phyloP scores from a whole-genome alignment of 2,329 filamentous ascomycete genomes.

The Sporothrix pallida region DNA sequence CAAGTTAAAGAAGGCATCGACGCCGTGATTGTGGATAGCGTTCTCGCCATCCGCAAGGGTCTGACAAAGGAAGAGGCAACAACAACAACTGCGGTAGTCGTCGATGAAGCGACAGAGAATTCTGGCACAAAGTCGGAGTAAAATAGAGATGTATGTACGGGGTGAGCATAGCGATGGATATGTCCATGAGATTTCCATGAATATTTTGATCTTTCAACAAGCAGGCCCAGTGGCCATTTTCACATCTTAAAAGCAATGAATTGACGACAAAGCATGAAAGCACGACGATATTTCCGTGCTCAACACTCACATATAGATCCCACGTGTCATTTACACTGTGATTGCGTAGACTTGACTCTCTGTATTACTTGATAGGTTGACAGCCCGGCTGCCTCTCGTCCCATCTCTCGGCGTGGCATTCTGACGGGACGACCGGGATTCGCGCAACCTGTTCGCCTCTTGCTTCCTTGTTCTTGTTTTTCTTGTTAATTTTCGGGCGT shows the following conservation, averaged over 20 bases:
- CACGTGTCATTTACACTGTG: too few species aligned
- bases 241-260: conserved; percentile 3
- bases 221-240: not conserved
- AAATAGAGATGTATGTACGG: not conserved
- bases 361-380: too few species aligned
- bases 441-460: not conserved
- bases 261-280: not conserved
- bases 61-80: conserved; percentile 60
- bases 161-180: not conserved
- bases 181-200: not conserved
- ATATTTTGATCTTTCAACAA: not conserved
- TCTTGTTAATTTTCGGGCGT: not conserved
- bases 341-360: not conserved
- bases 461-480: too few species aligned
- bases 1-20: conserved; percentile 97
- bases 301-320: not conserved
- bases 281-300: conserved; percentile 16
- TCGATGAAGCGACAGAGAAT: not conserved
- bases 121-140: conserved; percentile 7
- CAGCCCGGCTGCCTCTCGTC: conserved; percentile 17
- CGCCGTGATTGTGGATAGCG: conserved; percentile 95
- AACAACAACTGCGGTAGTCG: not conserved
- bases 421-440: not conserved
- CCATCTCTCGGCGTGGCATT: conserved; percentile 14
- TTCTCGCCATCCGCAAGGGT: conserved; percentile 89